Percentiles rank a stretch among this genome's conserved stretches.
Evolutionary conservation across 1,284 basidiomycete genomes (phyloP).

Genomic region (Violaceomyces palustris): DNA sequence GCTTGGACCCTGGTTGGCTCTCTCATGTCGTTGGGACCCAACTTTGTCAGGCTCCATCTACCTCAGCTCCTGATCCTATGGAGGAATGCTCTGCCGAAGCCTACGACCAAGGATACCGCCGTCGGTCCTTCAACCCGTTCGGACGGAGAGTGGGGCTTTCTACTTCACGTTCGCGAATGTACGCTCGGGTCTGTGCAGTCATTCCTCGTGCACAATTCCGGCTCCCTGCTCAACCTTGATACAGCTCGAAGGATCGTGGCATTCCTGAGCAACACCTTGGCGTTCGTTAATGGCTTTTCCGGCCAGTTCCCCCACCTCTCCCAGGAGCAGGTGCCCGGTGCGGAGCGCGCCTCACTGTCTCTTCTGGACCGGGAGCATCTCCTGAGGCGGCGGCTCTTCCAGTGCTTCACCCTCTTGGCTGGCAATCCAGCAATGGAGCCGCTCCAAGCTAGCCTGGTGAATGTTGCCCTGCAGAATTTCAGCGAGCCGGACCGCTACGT

Average conservation of each 20-base stretch:
- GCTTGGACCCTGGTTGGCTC: slow-evolving; percentile 90
- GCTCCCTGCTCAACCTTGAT: slow-evolving; percentile 77
- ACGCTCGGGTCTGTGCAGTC: slow-evolving; percentile 81
- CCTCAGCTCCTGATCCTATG: slow-evolving; percentile 89
- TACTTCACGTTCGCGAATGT: slow-evolving; percentile 84
- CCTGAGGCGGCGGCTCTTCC: slow-evolving; percentile 76
- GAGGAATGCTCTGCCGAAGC: slow-evolving; percentile 93
- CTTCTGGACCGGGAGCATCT: slow-evolving; percentile 76
- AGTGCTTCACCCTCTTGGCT: slow-evolving; percentile 80
- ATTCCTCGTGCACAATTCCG: slow-evolving; percentile 68
- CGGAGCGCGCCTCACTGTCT: slow-evolving; percentile 57
- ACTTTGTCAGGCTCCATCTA: slow-evolving; percentile 85
- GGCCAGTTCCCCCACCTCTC: slow-evolving; percentile 51
- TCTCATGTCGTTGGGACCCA: slow-evolving; percentile 85
- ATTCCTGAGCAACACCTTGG: slow-evolving; percentile 80
- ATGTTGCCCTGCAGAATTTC: slow-evolving; percentile 76
- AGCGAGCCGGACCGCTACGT: slow-evolving; percentile 67
- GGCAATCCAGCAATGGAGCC: slow-evolving; percentile 71
- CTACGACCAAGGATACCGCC: slow-evolving; percentile 72
- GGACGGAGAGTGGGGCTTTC: slow-evolving; percentile 76
- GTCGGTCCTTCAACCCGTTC: slow-evolving; percentile 61
- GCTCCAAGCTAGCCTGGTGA: slow-evolving; percentile 73
- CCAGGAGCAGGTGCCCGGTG: slow-evolving; percentile 31
- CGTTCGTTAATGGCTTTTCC: slow-evolving; percentile 68
- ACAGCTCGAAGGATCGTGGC: slow-evolving; percentile 81